Base-by-base conservation (phyloP, 768 basidiomycete species). In the Melanogaster broomeanus region DNA sequence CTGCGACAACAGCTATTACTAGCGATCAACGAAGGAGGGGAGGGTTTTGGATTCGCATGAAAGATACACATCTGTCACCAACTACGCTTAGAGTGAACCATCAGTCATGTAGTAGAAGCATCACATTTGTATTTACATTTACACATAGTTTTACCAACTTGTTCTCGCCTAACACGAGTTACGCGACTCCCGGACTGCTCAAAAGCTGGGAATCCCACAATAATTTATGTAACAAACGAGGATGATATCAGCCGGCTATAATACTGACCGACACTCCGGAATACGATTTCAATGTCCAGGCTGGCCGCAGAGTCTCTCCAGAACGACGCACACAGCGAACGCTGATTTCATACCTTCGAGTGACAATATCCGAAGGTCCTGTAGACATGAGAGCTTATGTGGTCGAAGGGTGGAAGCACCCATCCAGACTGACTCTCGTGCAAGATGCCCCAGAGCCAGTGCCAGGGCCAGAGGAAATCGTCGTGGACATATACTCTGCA, bases 11-110 rank as follows among this genome's bases (percentile, higher is more conserved):
- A 92, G 67, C 70, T 99, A 33, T 71, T 95, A 48, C 77, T 96
- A 56, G 93, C 96, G 31, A 96, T 98, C 64, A 93, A 90, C 61
- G 97, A 98, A 70, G 95, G 94, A 45, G 92, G 91, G 19, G 93
- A 95, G 74, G 93, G 93, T 39, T 98, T 98, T 69, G 96, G 92
- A 46, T 95, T 95, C 69, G 81, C 80, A 57, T 83, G 64, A 43
- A 63, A 43, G 34, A 53, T 59, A 52, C 48, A 48, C 39, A 31
- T 25, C 45, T 40, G 51, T 45, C 28, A 27, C 25, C 40, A 28
- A 44, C 40, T 42, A 45, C 25, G 50, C 37, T 25, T 58, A 65
- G 57, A 67, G 33, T 33, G 43, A 60, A 50, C 9, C 34, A 44
- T 42, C 21, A 37, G 42, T 53, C 48, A 43, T 52, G 53, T 61